A percentile compares a stretch with the other conserved stretches of the same genome.
phyloP scores from a whole-genome alignment of 148 eudicot genomes.

The Dianthus caryophyllus region DNA sequence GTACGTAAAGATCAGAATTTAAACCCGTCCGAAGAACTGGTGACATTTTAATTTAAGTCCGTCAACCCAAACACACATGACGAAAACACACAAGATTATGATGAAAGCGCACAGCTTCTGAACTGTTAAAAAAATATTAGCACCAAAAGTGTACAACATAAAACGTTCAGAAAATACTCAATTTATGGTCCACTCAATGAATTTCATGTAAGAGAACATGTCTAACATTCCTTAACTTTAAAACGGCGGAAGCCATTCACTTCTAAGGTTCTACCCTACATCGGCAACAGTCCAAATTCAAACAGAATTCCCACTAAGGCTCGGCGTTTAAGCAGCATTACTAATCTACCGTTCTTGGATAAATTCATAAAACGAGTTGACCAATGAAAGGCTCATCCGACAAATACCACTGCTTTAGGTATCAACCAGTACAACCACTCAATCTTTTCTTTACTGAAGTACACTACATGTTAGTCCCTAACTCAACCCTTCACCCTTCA shows the following conservation, averaged over 20 bases:
- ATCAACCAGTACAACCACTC: no score
- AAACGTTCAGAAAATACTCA: background rate
- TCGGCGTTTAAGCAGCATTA: background rate
- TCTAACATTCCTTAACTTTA: background rate
- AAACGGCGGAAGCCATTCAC: background rate
- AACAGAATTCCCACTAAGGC: background rate
- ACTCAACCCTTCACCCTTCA: background rate
- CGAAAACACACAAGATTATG: background rate
- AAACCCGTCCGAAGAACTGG: background rate
- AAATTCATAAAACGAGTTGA: background rate
- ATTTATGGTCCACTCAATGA: background rate
- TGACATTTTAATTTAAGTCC: background rate
- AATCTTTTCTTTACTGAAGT: background rate
- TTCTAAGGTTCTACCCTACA: background rate
- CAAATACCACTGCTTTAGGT: background rate
- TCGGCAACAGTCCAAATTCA: background rate
- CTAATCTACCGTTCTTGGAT: no score
- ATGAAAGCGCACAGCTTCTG: background rate
- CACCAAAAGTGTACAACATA: background rate
- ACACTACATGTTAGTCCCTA: background rate
- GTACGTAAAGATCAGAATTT: background rate
- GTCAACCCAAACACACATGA: slow-evolving; percentile 7
- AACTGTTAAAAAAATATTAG: background rate
- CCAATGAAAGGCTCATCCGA: background rate
- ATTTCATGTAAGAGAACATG: background rate